phyloP scores from a whole-genome alignment of 2,329 filamentous ascomycete species.

The Xylariaceae sp. region DNA sequence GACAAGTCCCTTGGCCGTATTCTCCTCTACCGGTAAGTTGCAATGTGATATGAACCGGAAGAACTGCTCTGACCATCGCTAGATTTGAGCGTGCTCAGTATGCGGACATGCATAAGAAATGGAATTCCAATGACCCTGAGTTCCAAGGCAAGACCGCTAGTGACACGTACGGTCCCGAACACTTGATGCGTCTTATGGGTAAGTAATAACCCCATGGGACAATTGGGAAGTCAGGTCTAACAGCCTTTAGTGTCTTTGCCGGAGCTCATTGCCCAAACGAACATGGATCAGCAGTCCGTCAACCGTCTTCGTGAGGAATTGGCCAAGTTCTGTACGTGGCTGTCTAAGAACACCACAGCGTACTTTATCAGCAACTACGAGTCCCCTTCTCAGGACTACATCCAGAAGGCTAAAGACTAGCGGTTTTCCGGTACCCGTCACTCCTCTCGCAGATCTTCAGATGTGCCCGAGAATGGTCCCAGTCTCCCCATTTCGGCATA shows the following conservation, averaged over 20 bases:
- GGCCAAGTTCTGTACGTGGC: constrained; percentile 81
- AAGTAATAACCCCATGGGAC: constrained; percentile 38
- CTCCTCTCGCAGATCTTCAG: neutral
- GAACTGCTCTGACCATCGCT: constrained; percentile 27
- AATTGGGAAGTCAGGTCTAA: constrained; percentile 11
- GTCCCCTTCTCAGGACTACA: constrained; percentile 70
- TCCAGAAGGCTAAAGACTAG: constrained; percentile 61
- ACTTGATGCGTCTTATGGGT: constrained; percentile 88
- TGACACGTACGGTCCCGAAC: constrained; percentile 91
- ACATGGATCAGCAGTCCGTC: constrained; percentile 94
- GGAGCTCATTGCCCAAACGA: constrained; percentile 93
- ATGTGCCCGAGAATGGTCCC: no score
- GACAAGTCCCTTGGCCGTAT: constrained; percentile 87
- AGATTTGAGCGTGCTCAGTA: constrained; percentile 93
- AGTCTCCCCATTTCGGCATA: neutral
- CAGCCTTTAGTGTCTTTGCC: constrained; percentile 73
- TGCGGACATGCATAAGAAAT: constrained; percentile 72
- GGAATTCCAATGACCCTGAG: constrained; percentile 64
- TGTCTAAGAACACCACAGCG: constrained; percentile 72
- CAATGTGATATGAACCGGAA: no score
- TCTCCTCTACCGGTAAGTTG: constrained; percentile 72
- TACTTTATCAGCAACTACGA: constrained; percentile 83
- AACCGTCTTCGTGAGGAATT: constrained; percentile 88
- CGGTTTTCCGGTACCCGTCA: neutral
- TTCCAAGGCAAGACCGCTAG: constrained; percentile 71